Evolutionary conservation across 331 rosid genomes (phyloP).

Genomic region (Telfairia occidentalis): DNA sequence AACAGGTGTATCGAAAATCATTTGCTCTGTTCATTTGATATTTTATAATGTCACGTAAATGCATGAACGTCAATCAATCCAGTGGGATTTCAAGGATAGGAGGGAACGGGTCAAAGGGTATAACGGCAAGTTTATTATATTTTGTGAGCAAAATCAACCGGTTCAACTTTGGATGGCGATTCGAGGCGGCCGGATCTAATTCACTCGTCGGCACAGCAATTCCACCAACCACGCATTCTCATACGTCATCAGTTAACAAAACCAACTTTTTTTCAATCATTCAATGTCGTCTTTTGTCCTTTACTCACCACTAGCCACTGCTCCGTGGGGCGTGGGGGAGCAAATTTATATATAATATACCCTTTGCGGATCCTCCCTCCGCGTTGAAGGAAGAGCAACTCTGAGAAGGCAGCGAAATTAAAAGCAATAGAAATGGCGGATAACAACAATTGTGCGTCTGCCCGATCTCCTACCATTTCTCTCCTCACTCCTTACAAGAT

Average conservation of each 20-base stretch:
- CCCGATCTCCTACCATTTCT: constrained; percentile 10
- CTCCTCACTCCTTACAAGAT: constrained; percentile 15
- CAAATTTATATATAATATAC: background rate
- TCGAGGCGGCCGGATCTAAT: background rate
- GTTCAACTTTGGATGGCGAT: background rate
- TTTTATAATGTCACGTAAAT: background rate
- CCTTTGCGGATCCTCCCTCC: background rate
- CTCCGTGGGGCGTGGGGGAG: background rate
- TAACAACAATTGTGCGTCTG: background rate
- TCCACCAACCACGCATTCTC: background rate
- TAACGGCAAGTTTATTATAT: background rate
- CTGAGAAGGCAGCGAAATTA: background rate
- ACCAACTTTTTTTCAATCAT: background rate
- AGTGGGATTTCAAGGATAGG: no score
- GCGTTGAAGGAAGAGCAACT: background rate
- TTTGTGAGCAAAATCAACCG: background rate
- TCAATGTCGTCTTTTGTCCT: background rate
- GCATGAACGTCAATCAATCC: background rate
- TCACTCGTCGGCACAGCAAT: background rate
- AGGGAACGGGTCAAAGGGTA: no score
- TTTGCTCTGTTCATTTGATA: no score
- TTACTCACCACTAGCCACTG: no score
- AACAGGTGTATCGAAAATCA: no score
- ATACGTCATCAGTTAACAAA: background rate
- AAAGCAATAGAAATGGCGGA: constrained; percentile 7